Evolutionary conservation across 805 yeast genomes (phyloP), one percentile per base, ranked within the genome.

Genomic region (Candida sanyiensis): DNA sequence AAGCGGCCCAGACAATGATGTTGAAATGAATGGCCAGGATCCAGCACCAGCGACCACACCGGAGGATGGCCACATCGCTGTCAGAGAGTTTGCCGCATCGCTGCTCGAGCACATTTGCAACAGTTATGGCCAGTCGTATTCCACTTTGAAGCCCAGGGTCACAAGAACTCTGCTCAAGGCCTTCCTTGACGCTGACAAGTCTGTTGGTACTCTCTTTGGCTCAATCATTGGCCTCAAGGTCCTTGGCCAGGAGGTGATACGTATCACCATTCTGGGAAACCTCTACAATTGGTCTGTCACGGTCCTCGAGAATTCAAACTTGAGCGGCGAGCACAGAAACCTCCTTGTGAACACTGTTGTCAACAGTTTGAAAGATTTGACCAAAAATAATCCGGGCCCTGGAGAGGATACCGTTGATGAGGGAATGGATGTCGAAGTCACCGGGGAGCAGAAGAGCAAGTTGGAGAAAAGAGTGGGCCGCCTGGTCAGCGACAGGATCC

Each of bases 101-200:
- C 67, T 93, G 44, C 67, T 93, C 18, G 80, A 80, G 36, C 83
- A 83, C 50, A 81, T 93, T n/a, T 75, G 88, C 45, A 68, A 72
- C 37, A 75, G 79, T 22, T 93, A 83, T 59, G 94, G 95, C 24
- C 79, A 84, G 35, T 77, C 90, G 2, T 89, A 90, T 58, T 80
- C 90, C 17, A 83, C 97, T 2, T 69, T 93, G 49, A 85, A 86
- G 53, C 96, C 97, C 22, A 75, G 97, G 48, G 90, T 93, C 4
- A 88, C 97, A 6, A 73, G 98, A 58, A 94, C 98, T 2, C 66
- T 94, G 39, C 67, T 94, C 44, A 79, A 95, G 53, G 97, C 97
- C 0, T 83, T 94, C 49, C 67, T 93, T 59, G 95, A 89, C 52
- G 72, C 88, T 7, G 75, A 81, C 26, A 80, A 83, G 49, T 88